Evolutionary conservation across 2,329 filamentous ascomycete genomes (phyloP).

Genomic region (Zasmidium citrigriseum): DNA sequence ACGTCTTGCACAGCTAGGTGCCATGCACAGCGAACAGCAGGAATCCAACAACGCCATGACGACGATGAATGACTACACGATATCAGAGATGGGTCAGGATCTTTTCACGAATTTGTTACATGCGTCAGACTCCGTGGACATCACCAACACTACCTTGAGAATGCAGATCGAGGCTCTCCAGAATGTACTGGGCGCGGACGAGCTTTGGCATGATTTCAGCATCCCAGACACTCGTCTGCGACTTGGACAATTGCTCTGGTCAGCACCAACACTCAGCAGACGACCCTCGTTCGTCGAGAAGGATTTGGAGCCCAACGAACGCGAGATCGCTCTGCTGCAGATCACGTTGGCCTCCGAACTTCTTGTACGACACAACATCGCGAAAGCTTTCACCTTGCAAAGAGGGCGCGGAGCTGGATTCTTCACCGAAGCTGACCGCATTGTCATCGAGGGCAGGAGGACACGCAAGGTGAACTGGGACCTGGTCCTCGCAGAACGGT

Average conservation of each 20-base stretch:
- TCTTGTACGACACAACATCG: constrained; percentile 54
- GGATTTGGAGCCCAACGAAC: constrained; percentile 41
- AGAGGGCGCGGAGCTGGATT: not conserved
- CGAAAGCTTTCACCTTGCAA: constrained; percentile 5
- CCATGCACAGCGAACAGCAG: not conserved
- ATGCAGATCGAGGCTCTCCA: constrained; percentile 49
- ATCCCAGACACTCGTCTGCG: constrained; percentile 48
- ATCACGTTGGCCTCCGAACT: constrained; percentile 57
- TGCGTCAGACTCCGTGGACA: not conserved
- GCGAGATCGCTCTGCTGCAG: constrained; percentile 57
- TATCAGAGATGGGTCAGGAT: constrained; percentile 30
- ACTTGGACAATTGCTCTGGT: constrained; percentile 49
- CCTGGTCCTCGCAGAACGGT: constrained; percentile 54
- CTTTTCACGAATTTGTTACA: constrained; percentile 30
- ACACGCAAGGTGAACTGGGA: constrained; percentile 59
- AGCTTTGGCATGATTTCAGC: constrained; percentile 52
- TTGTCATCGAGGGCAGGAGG: constrained; percentile 48
- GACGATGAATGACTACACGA: constrained; percentile 19
- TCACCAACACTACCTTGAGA: constrained; percentile 32
- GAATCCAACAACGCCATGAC: constrained; percentile 5
- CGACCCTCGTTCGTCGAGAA: constrained; percentile 17
- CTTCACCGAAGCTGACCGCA: constrained; percentile 39
- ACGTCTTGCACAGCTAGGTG: constrained; percentile 26
- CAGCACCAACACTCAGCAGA: constrained; percentile 28
- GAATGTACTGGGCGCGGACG: constrained; percentile 43